Evolutionary conservation across 345 rosid genomes (phyloP).

Genomic region (Crucihimalaya himalaica): DNA sequence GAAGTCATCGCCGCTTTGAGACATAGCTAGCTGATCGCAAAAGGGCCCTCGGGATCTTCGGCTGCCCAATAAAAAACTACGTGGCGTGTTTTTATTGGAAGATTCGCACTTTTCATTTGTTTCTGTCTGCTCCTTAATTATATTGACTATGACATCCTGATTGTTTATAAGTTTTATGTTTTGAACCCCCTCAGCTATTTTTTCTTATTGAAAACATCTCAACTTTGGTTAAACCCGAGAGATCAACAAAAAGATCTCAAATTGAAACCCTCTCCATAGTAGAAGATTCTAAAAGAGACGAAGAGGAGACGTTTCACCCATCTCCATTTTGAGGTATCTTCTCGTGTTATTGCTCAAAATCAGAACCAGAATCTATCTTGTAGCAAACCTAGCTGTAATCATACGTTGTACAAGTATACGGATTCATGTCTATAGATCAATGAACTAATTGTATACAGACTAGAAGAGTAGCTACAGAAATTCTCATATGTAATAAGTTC

Average conservation of each 20-base stretch:
- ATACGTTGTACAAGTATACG: too few relatives aligned
- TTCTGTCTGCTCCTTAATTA: background rate
- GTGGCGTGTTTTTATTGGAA: conserved; percentile 26
- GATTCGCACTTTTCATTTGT: background rate
- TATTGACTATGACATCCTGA: conserved; percentile 10
- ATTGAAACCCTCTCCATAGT: background rate
- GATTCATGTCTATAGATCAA: too few relatives aligned
- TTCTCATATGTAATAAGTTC: too few relatives aligned
- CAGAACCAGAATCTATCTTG: too few relatives aligned
- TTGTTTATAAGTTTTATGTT: background rate
- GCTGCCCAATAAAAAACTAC: background rate
- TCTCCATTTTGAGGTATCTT: too few relatives aligned
- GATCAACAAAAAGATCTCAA: background rate
- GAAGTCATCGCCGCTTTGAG: conserved; percentile 49
- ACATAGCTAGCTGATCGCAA: conserved; percentile 36
- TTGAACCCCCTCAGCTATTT: background rate
- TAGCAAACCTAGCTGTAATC: too few relatives aligned
- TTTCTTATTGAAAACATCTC: background rate
- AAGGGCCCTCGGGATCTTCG: conserved; percentile 32
- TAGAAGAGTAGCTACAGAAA: too few relatives aligned
- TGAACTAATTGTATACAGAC: too few relatives aligned
- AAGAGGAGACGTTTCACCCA: too few relatives aligned
- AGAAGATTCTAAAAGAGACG: too few relatives aligned
- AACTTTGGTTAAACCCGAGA: background rate
- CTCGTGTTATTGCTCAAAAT: too few relatives aligned